phyloP scores from a whole-genome alignment of 1,139 yeast genomes.

The Yamadazyma songkhlaensis region DNA sequence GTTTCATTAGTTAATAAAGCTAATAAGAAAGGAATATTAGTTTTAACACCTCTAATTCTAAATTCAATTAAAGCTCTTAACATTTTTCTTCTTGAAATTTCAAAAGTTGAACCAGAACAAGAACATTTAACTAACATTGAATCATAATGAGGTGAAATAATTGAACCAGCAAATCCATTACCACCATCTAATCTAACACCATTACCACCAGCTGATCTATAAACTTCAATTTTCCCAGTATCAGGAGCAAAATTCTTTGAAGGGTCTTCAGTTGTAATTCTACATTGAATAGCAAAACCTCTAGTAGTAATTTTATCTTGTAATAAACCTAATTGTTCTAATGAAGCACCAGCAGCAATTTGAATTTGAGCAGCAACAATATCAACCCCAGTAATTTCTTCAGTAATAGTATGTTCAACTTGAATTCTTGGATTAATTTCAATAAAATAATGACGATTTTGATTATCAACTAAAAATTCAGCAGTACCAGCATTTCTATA shows the following conservation, averaged over 20 bases:
- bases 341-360: conserved; percentile 97
- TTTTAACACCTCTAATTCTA: conserved; percentile 98
- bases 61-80: conserved; percentile 93
- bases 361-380: conserved; percentile 98
- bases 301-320: conserved; percentile 95
- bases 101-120: conserved; percentile 94
- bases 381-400: conserved; percentile 98
- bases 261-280: conserved; percentile 99
- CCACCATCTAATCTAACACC: conserved; percentile 99
- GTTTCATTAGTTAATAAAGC: conserved; percentile 91
- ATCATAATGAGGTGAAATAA: conserved; percentile 96
- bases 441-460: conserved; percentile 94
- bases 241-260: conserved; percentile 96
- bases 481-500: conserved; percentile 99
- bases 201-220: conserved; percentile 98
- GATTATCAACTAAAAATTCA: conserved; percentile 90
- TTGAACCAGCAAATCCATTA: conserved; percentile 98
- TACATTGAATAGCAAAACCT: conserved; percentile 98
- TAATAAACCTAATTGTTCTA: conserved; percentile 84
- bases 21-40: conserved; percentile 92
- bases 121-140: conserved; percentile 98
- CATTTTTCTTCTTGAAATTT: conserved; percentile 96
- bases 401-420: conserved; percentile 98
- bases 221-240: conserved; percentile 97
- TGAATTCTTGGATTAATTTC: conserved; percentile 99